These are phyloP conservation scores for Aspergillus biplanus DNA, from an alignment of 495 filamentous ascomycete species.

Conservation along the genomic window DNA sequence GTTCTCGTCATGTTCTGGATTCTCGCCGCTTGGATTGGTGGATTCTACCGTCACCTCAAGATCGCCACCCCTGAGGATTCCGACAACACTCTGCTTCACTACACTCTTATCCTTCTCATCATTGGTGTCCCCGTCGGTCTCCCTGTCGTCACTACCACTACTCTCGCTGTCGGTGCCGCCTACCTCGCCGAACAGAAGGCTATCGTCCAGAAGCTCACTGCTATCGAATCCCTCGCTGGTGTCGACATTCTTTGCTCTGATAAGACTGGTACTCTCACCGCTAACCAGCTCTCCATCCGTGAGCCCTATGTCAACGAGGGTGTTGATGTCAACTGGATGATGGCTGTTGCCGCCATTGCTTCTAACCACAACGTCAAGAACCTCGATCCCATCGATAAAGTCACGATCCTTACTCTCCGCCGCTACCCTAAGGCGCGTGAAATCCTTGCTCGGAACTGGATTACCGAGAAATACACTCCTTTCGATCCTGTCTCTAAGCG, in stretches of 20 bases:
- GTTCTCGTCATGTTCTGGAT: conserved; percentile 77
- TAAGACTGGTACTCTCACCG: conserved; percentile 79
- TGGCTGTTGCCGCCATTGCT: conserved; percentile 74
- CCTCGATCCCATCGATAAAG: conserved; percentile 77
- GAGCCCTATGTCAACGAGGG: conserved; percentile 76
- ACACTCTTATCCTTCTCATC: conserved; percentile 69
- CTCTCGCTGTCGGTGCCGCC: conserved; percentile 73
- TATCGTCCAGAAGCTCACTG: conserved; percentile 76
- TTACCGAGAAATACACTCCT: conserved; percentile 74
- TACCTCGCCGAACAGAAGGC: conserved; percentile 76
- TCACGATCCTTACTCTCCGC: conserved; percentile 73
- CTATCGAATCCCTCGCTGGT: conserved; percentile 77
- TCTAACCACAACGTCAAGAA: conserved; percentile 80
- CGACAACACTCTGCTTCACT: conserved; percentile 63
- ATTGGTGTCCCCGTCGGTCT: conserved; percentile 79
- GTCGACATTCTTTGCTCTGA: conserved; percentile 77
- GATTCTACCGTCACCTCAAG: conserved; percentile 72
- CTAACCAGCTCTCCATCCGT: conserved; percentile 75
- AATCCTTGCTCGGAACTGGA: conserved; percentile 70
- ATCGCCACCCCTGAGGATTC: conserved; percentile 63
- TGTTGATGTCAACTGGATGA: conserved; percentile 80
- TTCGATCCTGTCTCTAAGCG: conserved; percentile 82
- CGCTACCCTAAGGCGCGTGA: conserved; percentile 74
- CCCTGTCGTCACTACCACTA: conserved; percentile 74
- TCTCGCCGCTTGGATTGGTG: conserved; percentile 72